Conservation (phyloP, 176 grass and related monocot genomes). For the Cenchrus americanus region DNA sequence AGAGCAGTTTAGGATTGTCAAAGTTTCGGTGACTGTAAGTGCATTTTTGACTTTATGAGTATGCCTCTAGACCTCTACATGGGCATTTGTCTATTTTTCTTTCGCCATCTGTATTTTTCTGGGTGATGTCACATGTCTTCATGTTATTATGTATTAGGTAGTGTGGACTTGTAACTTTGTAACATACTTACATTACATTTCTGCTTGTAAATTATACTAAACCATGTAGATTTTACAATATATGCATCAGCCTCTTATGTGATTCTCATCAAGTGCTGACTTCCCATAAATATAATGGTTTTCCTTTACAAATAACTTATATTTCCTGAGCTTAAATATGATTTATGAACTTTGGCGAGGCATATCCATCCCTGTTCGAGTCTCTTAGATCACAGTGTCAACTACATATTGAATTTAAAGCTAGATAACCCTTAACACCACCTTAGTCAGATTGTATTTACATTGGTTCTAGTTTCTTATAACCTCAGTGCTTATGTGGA, state of each 20-base stretch:
- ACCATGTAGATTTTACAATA: not conserved
- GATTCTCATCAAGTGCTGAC: not conserved
- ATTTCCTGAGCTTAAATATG: not conserved
- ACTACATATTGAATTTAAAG: not conserved
- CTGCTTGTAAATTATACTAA: not conserved
- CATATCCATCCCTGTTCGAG: not conserved
- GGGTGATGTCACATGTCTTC: not conserved
- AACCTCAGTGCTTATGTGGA: not conserved
- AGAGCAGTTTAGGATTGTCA: not conserved
- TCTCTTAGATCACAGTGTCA: not conserved
- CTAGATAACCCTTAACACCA: not conserved
- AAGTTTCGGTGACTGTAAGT: not conserved
- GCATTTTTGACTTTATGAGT: not conserved
- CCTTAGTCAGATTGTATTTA: not conserved
- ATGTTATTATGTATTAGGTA: not conserved
- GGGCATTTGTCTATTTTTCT: constrained; percentile 1
- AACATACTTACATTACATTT: not conserved
- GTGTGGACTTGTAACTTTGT: not conserved
- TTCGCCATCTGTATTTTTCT: not conserved
- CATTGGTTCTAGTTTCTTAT: not conserved
- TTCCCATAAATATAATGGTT: not conserved
- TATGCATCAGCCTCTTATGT: not conserved
- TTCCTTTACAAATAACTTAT: not conserved
- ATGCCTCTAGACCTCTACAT: constrained; percentile 1
- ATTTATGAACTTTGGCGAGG: not conserved